Evolutionary conservation across 2,329 filamentous ascomycete species (phyloP).

Genomic region (Penicillium sp.): DNA sequence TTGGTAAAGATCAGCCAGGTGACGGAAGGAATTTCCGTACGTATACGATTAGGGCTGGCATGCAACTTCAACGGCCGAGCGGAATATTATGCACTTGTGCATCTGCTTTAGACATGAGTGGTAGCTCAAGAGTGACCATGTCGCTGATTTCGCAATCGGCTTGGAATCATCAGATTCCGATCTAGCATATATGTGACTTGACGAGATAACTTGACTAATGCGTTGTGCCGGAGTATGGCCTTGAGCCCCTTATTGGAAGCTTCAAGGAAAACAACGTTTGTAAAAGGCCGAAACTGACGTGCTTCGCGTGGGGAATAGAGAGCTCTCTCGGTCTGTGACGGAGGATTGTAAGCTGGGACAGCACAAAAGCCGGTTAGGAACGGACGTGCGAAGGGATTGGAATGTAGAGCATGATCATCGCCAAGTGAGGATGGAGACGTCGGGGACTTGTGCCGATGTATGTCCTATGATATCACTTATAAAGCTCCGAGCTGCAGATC

Average conservation of each 20-base stretch:
- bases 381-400: conserved; percentile 16
- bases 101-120: neutral
- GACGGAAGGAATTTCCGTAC: conserved; percentile 15
- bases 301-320: conserved; percentile 17
- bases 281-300: conserved; percentile 14
- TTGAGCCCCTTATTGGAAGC: neutral
- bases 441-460: conserved; percentile 4
- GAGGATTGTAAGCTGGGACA: conserved; percentile 3
- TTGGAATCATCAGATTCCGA: neutral
- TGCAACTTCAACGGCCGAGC: conserved; percentile 1
- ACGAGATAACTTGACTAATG: neutral
- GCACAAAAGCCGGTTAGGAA: conserved; percentile 12
- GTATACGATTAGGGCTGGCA: conserved; percentile 8
- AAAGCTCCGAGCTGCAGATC: conserved; percentile 2
- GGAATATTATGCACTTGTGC: neutral
- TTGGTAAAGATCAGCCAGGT: conserved; percentile 10
- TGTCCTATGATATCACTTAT: conserved; percentile 4
- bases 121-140: neutral
- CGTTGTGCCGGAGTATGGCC: neutral
- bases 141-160: neutral
- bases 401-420: conserved; percentile 13
- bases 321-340: conserved; percentile 7
- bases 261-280: neutral
- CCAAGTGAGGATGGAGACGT: neutral
- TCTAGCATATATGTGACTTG: neutral